These are phyloP conservation scores for Penicillium ochrochloron DNA, from an alignment of 495 filamentous ascomycete species.

Conservation along the genomic window DNA sequence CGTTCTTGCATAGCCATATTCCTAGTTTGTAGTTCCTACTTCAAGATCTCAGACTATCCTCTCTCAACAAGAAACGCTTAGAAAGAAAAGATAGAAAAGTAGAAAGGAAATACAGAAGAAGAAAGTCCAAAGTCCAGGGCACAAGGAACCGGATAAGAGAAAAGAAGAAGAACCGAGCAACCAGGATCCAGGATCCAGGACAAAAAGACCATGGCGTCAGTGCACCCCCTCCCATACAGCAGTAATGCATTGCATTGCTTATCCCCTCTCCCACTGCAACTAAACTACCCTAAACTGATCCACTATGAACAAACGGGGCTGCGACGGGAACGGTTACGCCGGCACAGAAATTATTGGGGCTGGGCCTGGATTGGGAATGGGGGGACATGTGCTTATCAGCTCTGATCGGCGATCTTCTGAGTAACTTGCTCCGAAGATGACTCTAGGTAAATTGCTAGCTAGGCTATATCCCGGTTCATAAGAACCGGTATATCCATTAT, in stretches of 20 bases:
- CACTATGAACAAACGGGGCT: slow-evolving; percentile 5
- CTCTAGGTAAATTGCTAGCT: not conserved
- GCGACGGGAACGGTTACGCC: slow-evolving; percentile 29
- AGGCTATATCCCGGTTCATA: not conserved
- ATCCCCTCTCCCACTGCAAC: not conserved
- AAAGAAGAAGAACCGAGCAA: not conserved
- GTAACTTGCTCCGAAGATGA: not conserved
- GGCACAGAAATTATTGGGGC: slow-evolving; percentile 17
- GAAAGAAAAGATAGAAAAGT: slow-evolving; percentile 6
- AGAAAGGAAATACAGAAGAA: slow-evolving; percentile 1
- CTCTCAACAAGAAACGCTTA: not conserved
- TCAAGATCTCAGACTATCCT: not conserved
- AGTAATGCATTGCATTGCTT: slow-evolving; percentile 14
- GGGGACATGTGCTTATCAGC: slow-evolving; percentile 13
- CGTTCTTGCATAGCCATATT: slow-evolving; percentile 46
- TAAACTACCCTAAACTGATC: not conserved
- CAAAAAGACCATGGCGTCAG: slow-evolving; percentile 25
- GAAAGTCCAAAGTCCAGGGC: slow-evolving; percentile 2
- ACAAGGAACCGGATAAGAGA: not conserved
- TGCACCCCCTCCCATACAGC: not conserved
- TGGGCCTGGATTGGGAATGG: not conserved
- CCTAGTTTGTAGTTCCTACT: not conserved
- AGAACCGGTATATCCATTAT: not conserved
- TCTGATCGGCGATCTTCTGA: slow-evolving; percentile 1
- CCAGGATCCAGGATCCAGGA: not conserved